Evolutionary conservation across 192 early-diverging fungal species (phyloP).

Genomic region (Dissophora globulifera): DNA sequence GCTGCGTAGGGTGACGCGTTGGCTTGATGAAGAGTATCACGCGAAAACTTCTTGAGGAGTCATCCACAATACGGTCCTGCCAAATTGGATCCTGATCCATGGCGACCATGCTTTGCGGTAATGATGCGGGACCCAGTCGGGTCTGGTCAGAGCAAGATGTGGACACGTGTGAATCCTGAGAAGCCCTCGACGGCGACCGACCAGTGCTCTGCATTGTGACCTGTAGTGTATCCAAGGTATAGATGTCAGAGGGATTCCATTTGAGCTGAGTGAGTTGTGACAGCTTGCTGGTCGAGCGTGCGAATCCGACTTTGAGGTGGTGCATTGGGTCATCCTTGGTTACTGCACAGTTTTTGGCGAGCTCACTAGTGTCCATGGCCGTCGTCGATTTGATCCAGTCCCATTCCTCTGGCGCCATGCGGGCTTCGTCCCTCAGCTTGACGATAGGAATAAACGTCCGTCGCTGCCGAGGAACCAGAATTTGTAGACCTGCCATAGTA

Average conservation of each 20-base stretch:
- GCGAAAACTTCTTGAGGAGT: conserved; percentile 18
- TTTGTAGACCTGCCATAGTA: conserved; percentile 54
- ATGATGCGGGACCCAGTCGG: not conserved
- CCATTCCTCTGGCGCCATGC: conserved; percentile 50
- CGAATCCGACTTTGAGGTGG: conserved; percentile 46
- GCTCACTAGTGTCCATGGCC: conserved; percentile 11
- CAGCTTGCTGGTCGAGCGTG: conserved; percentile 25
- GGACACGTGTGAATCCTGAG: not conserved
- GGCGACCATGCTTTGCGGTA: conserved; percentile 15
- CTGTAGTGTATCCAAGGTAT: conserved; percentile 35
- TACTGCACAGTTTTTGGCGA: conserved; percentile 25
- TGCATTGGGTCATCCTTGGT: conserved; percentile 48
- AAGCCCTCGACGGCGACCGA: not conserved
- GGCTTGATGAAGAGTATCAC: conserved; percentile 57
- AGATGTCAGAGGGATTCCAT: conserved; percentile 46
- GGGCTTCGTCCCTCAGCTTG: conserved; percentile 50
- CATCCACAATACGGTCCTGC: not conserved
- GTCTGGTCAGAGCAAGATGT: not conserved
- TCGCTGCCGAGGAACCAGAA: conserved; percentile 54
- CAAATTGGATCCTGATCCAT: conserved; percentile 43
- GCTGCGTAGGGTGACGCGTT: conserved; percentile 37
- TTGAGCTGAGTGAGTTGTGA: conserved; percentile 37
- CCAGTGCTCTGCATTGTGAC: conserved; percentile 15
- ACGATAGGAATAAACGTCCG: conserved; percentile 58
- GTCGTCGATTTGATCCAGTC: conserved; percentile 54